These are phyloP conservation scores for Jackrogersella multiformis DNA, from an alignment of 495 filamentous ascomycete genomes.

Conservation along the genomic window DNA sequence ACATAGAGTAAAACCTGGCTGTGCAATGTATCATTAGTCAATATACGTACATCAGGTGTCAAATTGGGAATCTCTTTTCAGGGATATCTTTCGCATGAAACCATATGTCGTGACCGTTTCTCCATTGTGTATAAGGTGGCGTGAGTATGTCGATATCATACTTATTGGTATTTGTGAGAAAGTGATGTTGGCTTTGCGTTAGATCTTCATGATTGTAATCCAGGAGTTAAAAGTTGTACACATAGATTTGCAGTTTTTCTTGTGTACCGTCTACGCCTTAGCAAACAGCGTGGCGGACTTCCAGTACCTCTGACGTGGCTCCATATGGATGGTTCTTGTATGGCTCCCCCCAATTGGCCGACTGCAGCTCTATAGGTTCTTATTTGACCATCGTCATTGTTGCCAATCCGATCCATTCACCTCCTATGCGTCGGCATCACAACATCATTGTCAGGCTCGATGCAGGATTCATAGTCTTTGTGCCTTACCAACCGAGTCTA, in stretches of 20 bases:
- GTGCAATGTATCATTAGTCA: conserved; percentile 3
- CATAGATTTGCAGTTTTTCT: not conserved
- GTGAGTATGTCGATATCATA: not conserved
- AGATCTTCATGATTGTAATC: not conserved
- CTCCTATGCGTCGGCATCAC: conserved; percentile 7
- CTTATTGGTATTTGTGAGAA: not conserved
- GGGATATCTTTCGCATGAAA: not conserved
- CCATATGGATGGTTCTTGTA: no score
- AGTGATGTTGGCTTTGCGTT: not conserved
- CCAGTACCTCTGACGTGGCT: conserved; percentile 25
- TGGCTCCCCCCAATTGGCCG: conserved; percentile 17
- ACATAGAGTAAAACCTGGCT: not conserved
- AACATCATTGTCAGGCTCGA: conserved; percentile 30
- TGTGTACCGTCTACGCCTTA: conserved; percentile 2
- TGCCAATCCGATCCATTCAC: conserved; percentile 8
- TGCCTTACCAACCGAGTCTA: conserved; percentile 19
- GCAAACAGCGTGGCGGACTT: conserved; percentile 22
- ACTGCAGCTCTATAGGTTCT: conserved; percentile 1
- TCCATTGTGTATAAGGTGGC: not conserved
- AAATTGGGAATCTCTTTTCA: not conserved
- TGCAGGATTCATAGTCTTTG: conserved; percentile 16
- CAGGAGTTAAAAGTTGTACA: not conserved
- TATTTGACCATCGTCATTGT: conserved; percentile 22
- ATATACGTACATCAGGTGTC: conserved; percentile 1
- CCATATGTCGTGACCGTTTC: not conserved